Evolutionary conservation across 495 filamentous ascomycete species (phyloP).

Genomic region (Astrothelium macrocarpum): DNA sequence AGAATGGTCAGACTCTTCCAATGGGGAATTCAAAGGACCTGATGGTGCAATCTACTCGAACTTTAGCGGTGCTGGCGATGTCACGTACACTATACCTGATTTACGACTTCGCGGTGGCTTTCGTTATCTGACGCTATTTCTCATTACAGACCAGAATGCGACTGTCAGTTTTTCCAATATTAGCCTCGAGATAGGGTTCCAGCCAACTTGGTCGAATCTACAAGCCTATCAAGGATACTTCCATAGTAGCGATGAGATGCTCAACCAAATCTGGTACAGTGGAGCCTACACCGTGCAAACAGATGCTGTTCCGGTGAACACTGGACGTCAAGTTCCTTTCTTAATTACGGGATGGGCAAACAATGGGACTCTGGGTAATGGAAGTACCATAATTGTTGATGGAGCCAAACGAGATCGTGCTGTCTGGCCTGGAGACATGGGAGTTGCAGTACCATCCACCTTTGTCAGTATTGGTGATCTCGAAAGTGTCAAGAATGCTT

Average conservation of each 20-base stretch:
- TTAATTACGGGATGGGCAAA: conserved; percentile 41
- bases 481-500: conserved; percentile 50
- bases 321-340: conserved; percentile 44
- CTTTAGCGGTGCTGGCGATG: conserved; percentile 37
- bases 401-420: conserved; percentile 23
- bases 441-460: conserved; percentile 16
- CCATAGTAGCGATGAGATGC: conserved; percentile 46
- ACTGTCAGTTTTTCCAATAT: conserved; percentile 12
- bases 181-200: conserved; percentile 34
- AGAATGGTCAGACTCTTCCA: conserved; percentile 49
- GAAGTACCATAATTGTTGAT: conserved; percentile 29
- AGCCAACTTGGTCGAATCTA: conserved; percentile 49
- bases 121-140: conserved; percentile 34
- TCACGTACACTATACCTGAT: conserved; percentile 27
- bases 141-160: conserved; percentile 27
- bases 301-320: conserved; percentile 45
- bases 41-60: conserved; percentile 26
- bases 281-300: conserved; percentile 36
- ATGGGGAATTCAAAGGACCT: conserved; percentile 38
- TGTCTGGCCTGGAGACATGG: conserved; percentile 23
- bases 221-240: conserved; percentile 43
- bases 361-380: conserved; percentile 41
- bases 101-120: conserved; percentile 34
- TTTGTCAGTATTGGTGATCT: conserved; percentile 46
- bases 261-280: conserved; percentile 35